Conservation (phyloP, 2,329 filamentous ascomycete genomes). For the Fusarium palustre region DNA sequence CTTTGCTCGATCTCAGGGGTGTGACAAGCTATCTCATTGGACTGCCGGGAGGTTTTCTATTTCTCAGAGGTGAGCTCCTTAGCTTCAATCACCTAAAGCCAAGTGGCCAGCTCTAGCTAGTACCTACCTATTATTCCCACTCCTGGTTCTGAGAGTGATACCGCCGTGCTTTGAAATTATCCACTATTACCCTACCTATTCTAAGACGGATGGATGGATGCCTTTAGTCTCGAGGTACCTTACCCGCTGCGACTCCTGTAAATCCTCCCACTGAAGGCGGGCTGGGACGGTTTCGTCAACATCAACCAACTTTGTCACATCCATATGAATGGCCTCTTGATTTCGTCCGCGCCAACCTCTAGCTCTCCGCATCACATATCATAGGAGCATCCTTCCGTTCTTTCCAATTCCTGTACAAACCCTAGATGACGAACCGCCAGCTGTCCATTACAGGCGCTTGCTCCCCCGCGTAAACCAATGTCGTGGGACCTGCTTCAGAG, state of each 20-base stretch:
- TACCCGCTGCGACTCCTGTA: constrained; percentile 39
- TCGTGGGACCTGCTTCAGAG: constrained; percentile 90
- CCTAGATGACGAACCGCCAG: constrained; percentile 55
- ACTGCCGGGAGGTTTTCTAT: background rate
- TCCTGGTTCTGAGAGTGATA: constrained; percentile 13
- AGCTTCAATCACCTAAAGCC: constrained; percentile 8
- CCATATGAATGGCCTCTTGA: constrained; percentile 36
- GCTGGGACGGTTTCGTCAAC: constrained; percentile 25
- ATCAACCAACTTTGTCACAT: constrained; percentile 23
- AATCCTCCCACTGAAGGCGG: constrained; percentile 24
- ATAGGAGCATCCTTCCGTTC: constrained; percentile 20
- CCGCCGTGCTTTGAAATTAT: constrained; percentile 18
- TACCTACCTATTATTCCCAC: background rate
- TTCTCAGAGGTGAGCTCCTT: constrained; percentile 13
- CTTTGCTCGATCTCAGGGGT: constrained; percentile 25
- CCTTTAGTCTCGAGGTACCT: constrained; percentile 4
- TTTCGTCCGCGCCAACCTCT: constrained; percentile 10
- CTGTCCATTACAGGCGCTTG: constrained; percentile 47
- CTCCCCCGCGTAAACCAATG: constrained; percentile 63
- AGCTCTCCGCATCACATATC: constrained; percentile 8
- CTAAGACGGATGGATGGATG: constrained; percentile 1
- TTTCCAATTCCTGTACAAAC: constrained; percentile 36
- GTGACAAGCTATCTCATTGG: constrained; percentile 21
- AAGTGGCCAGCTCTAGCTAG: constrained; percentile 3
- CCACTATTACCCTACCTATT: constrained; percentile 39